A percentile compares a stretch with the other conserved stretches of the same genome.
These are phyloP conservation scores for Pseudogymnoascus sp. DNA, from an alignment of 2,329 filamentous ascomycete species.

Conservation along the genomic window DNA sequence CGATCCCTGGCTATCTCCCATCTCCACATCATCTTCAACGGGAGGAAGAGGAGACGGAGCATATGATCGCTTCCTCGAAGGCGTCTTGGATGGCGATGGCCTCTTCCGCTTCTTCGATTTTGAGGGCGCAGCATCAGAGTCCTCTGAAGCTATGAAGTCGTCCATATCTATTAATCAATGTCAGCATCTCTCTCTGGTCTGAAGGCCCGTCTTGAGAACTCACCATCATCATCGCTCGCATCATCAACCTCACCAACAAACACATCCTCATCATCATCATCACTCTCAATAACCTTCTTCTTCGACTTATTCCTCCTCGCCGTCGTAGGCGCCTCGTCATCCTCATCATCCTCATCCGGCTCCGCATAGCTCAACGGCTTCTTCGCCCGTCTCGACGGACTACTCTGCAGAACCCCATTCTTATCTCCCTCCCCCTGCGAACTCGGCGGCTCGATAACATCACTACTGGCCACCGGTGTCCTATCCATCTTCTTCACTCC, in stretches of 20 bases:
- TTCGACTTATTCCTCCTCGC: slow-evolving; percentile 41
- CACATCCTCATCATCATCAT: slow-evolving; percentile 63
- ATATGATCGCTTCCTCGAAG: slow-evolving; percentile 56
- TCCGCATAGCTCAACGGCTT: slow-evolving; percentile 75
- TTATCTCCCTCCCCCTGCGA: slow-evolving; percentile 53
- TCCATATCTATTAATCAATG: slow-evolving; percentile 57
- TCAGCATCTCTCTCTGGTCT: slow-evolving; percentile 14
- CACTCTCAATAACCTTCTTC: slow-evolving; percentile 56
- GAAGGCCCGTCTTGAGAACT: slow-evolving; percentile 11
- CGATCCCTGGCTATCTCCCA: slow-evolving; percentile 52
- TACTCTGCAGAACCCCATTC: slow-evolving; percentile 46
- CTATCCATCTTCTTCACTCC: slow-evolving; percentile 31
- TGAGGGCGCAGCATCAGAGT: slow-evolving; percentile 59
- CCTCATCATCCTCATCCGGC: slow-evolving; percentile 72
- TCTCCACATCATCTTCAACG: slow-evolving; percentile 35
- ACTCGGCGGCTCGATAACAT: slow-evolving; percentile 58
- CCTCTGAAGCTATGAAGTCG: slow-evolving; percentile 77
- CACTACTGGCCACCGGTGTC: slow-evolving; percentile 76
- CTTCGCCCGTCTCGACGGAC: slow-evolving; percentile 67
- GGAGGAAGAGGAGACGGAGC: slow-evolving; percentile 42
- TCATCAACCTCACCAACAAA: slow-evolving; percentile 56
- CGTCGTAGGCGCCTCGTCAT: slow-evolving; percentile 44
- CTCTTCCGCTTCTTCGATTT: slow-evolving; percentile 63
- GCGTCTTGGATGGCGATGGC: slow-evolving; percentile 40
- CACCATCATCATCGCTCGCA: slow-evolving; percentile 51